Conservation (phyloP, 805 yeast species). For the Hanseniaspora valbyensis region DNA sequence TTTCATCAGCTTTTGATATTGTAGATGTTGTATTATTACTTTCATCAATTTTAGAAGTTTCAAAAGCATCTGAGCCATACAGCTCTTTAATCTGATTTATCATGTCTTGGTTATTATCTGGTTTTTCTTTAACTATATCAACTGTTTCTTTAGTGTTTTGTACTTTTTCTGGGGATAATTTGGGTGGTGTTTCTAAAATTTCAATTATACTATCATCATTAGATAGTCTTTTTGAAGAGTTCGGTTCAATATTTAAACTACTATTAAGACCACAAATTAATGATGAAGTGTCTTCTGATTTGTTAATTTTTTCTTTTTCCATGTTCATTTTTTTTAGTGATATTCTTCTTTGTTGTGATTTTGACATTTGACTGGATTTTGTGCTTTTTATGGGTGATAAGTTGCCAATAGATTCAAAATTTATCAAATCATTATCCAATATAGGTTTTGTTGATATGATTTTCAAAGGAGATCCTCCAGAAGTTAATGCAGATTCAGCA, state of each 20-base stretch:
- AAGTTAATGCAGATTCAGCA: not conserved
- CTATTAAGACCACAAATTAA: not conserved
- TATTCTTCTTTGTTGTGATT: not conserved
- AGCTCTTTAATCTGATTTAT: conserved; percentile 7
- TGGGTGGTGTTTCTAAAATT: not conserved
- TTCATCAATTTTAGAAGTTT: not conserved
- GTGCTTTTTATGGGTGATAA: not conserved
- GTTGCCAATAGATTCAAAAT: conserved; percentile 11
- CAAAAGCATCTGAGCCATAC: conserved; percentile 10
- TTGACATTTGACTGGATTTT: not conserved
- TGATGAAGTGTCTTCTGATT: not conserved
- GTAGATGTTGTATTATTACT: not conserved
- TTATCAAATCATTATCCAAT: conserved; percentile 3
- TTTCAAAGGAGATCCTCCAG: conserved; percentile 5
- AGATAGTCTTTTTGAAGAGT: not conserved
- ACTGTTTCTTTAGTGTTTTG: not conserved
- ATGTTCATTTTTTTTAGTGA: not conserved
- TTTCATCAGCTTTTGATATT: no score
- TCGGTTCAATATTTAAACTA: not conserved
- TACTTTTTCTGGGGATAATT: not conserved
- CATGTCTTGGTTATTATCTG: not conserved
- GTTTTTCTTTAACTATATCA: no score
- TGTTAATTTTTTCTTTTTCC: not conserved
- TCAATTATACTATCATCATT: not conserved
- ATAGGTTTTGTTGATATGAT: not conserved